Percentiles rank a stretch among this genome's conserved stretches.
Evolutionary conservation across 2,329 filamentous ascomycete genomes (phyloP).

Genomic region (Verticillium dahliae): DNA sequence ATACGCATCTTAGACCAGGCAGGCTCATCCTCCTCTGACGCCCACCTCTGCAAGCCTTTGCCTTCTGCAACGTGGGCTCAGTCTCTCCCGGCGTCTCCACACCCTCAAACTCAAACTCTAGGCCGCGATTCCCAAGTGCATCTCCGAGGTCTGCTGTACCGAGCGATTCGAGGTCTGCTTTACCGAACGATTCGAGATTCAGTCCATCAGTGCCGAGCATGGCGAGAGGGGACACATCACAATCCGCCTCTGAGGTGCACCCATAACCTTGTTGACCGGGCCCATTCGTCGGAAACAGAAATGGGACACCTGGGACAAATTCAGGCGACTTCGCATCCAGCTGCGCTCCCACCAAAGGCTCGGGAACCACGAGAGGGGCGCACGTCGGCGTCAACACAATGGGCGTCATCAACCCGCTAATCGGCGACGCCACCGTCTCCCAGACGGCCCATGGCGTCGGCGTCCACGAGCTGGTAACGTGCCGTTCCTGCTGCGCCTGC

Average conservation of each 20-base stretch:
- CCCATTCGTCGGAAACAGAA: neutral
- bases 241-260: too few species aligned
- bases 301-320: conserved; percentile 21
- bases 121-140: conserved; percentile 1
- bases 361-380: neutral
- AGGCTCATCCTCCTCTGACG: conserved; percentile 23
- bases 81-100: conserved; percentile 1
- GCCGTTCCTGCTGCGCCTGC: conserved; percentile 20
- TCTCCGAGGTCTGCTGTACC: neutral
- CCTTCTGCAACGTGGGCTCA: conserved; percentile 4
- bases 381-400: neutral
- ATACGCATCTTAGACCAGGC: conserved; percentile 20
- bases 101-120: conserved; percentile 4
- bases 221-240: neutral
- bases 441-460: neutral
- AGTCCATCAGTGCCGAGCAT: too few species aligned
- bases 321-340: conserved; percentile 20
- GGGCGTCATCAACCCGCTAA: neutral
- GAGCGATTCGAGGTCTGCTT: too few species aligned
- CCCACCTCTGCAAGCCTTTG: neutral
- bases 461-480: conserved; percentile 1
- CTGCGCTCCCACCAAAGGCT: conserved; percentile 12
- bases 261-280: neutral
- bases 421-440: conserved; percentile 1
- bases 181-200: too few species aligned